Evolutionary conservation across 192 early-diverging fungal genomes (phyloP).

Genomic region (Piromyces sp.): DNA sequence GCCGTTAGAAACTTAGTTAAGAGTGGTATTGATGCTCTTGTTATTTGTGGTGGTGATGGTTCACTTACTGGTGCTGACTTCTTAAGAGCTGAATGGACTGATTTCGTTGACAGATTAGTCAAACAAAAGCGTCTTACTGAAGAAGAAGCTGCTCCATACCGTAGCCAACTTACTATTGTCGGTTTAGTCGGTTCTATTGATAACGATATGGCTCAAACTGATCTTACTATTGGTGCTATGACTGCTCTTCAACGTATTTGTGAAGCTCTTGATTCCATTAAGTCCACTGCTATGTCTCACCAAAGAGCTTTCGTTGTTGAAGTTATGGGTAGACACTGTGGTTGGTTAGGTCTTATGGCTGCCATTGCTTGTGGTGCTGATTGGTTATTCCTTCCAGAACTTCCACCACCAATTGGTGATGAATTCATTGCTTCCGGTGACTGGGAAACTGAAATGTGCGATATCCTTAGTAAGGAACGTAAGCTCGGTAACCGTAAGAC

Average conservation of each 20-base stretch:
- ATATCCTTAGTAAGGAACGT: constrained; percentile 50
- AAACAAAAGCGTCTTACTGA: constrained; percentile 27
- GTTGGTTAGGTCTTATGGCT: constrained; percentile 81
- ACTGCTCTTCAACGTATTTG: constrained; percentile 89
- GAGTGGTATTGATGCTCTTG: constrained; percentile 81
- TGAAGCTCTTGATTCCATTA: constrained; percentile 82
- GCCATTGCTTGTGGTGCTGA: constrained; percentile 67
- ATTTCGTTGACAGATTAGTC: constrained; percentile 59
- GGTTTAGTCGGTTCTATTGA: constrained; percentile 94
- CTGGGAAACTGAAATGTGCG: constrained; percentile 82
- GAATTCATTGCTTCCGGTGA: constrained; percentile 14
- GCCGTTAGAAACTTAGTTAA: constrained; percentile 71
- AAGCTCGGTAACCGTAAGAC: constrained; percentile 75
- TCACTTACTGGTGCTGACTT: constrained; percentile 88
- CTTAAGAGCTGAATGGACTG: constrained; percentile 79
- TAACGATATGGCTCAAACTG: constrained; percentile 65
- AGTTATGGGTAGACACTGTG: constrained; percentile 96
- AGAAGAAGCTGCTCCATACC: constrained; percentile 37
- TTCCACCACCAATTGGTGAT: constrained; percentile 58
- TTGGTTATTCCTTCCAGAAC: constrained; percentile 88
- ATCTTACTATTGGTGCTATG: constrained; percentile 91
- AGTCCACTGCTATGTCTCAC: constrained; percentile 81
- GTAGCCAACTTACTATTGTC: constrained; percentile 69
- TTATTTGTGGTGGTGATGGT: constrained; percentile 93
- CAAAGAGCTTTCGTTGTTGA: constrained; percentile 94